Base-by-base conservation (phyloP, 1,284 basidiomycete genomes). In the Trichosporon ovoides region DNA sequence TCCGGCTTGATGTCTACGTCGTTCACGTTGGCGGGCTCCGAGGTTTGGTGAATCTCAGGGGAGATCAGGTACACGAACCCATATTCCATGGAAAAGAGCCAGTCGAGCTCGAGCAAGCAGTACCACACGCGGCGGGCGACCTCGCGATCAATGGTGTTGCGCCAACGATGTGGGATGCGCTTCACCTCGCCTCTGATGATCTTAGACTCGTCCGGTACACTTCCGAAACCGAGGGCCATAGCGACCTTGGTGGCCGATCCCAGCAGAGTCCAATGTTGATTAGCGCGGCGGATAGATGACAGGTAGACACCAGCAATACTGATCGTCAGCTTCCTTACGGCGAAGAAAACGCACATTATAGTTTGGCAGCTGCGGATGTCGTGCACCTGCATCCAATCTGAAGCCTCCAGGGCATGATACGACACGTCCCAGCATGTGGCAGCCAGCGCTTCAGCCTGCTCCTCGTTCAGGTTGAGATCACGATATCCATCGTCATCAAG, bases 341-440 rank as follows among this genome's bases (percentile, higher is more conserved):
- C 13, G 5, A 4, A 1, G 20, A 7, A n/a, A n/a, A 52, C 61
- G 58, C 55, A 66, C 64, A 67, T 64, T 34, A 67, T 60, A 1
- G 66, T 58, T 55, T 67, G 66, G 24, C 61, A 53, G 19, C 56
- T 57, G 13, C 60, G 59, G 12, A 67, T 63, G n/a, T 60, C 58
- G 58, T 67, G 66, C 24, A 64, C 58, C 53, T 67, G 66, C 64
- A 67, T 66, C 66, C 66, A 67, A 38, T 67, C 66, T 33, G 57
- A 60, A 20, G 63, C 65, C 37, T 64, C 66, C 54, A 67, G 52
- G 0, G 66, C 64, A 33, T 59, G 50, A 51, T 63, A 64, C 37
- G 62, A 61, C 33, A 65, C 56, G 3, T 64, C 46, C 66, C 66
- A 67, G 55, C 66, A 67, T 12, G 55, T 63, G n/a, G 60, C 62